Evolutionary conservation across 2,329 filamentous ascomycete species (phyloP), one percentile per base, ranked within the genome.

Genomic region (Cladosporium colombiae): DNA sequence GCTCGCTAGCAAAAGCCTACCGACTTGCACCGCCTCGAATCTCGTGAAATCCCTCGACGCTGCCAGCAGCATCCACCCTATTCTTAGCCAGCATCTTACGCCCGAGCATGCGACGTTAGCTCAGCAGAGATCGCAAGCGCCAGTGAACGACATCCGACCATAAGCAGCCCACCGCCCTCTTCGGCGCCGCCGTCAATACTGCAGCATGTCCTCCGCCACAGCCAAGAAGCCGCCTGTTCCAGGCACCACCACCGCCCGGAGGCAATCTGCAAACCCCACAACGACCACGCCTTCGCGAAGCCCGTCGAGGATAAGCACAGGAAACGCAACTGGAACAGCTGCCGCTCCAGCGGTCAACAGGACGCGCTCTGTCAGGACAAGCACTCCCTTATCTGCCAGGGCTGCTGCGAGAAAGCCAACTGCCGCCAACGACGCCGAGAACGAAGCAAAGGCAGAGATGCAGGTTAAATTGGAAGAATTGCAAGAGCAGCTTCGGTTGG

Each of bases 381-480:
- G 84, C 64, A 74, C 69, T 33, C 86, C 89, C 35, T 85, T 92
- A 25, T 92, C 91, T 68, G 91, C 91, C 67, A 88, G 91, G 72
- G 89, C 89, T 62, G 88, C 89, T 63, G 87, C 87, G 62, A 83
- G 87, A 70, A 86, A 90, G 70, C 85, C 83, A 10, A 57, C 62
- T 16, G 49, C 67, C 44, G 53, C 69, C 16, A 76, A 75, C 70
- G 75, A 78, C 66, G 71, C 73, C 44, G 79, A 81, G 62, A 80
- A 92, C 49, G 90, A 93, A 61, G 88, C 89, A 68, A 88, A 91
- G 71, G 92, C 91, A 21, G 92, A 95, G 78, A 89, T 90, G 68
- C 84, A 92, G 50, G 89, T 91, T 18, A 82, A 91, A 65, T 85
- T 97, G 66, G 91, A 96, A 69, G 93, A 97, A 70, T 82, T 97